Conservation (phyloP, 192 early-diverging fungal species). For the Podila epigama region DNA sequence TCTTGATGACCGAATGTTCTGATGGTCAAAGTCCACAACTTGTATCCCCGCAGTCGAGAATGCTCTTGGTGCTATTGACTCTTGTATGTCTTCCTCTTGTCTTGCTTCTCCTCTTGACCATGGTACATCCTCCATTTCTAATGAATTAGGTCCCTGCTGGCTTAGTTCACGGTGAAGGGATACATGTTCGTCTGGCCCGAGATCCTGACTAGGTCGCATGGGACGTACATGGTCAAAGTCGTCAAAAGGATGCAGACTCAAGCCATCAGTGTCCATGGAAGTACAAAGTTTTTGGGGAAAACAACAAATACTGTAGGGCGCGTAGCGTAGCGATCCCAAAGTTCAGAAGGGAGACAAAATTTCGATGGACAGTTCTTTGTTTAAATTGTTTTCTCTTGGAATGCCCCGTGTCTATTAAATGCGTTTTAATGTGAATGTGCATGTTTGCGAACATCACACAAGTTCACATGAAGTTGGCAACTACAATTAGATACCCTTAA, state of each 20-base stretch:
- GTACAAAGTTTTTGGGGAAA: background rate
- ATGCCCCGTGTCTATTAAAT: too few relatives aligned
- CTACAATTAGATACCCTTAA: too few relatives aligned
- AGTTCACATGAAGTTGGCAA: too few relatives aligned
- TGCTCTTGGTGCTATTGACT: background rate
- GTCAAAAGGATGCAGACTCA: conserved; percentile 22
- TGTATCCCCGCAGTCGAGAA: background rate
- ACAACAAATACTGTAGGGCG: too few relatives aligned
- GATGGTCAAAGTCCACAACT: background rate
- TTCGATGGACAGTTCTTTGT: too few relatives aligned
- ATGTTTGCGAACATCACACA: too few relatives aligned
- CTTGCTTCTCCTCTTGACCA: background rate
- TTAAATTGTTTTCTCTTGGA: too few relatives aligned
- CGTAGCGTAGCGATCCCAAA: too few relatives aligned
- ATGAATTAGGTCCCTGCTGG: background rate
- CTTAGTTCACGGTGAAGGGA: background rate
- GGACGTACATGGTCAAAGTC: conserved; percentile 34
- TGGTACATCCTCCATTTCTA: background rate
- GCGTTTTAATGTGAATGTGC: too few relatives aligned
- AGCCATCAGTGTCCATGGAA: conserved; percentile 28
- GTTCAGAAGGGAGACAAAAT: too few relatives aligned
- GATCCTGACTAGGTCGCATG: conserved; percentile 7
- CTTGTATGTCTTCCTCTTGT: background rate
- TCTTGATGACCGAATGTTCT: background rate
- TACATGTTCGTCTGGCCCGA: background rate